A percentile compares a stretch with the other conserved stretches of the same genome.
These are phyloP conservation scores for Cicer bijugum DNA, from an alignment of 306 rosid genomes.

Conservation along the genomic window DNA sequence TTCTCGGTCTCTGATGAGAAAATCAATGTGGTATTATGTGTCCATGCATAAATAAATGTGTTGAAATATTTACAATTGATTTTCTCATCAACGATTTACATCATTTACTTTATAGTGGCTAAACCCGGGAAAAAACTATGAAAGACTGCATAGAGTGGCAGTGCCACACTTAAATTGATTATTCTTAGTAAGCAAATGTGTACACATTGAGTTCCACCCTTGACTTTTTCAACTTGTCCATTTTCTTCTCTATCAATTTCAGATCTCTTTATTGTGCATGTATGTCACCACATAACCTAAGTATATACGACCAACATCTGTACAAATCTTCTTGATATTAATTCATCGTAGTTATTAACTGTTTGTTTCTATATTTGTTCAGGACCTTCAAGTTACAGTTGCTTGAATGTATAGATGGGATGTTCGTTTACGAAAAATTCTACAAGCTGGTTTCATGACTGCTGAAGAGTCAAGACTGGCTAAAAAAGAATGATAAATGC, in stretches of 20 bases:
- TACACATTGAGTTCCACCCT: neutral
- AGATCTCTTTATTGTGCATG: conserved; percentile 5
- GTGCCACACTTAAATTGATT: neutral
- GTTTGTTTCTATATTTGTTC: conserved; percentile 39
- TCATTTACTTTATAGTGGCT: neutral
- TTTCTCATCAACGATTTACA: neutral
- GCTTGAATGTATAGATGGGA: conserved; percentile 86
- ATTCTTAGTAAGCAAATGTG: neutral
- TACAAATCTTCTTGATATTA: neutral
- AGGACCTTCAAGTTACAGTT: conserved; percentile 58
- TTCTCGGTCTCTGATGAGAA: neutral
- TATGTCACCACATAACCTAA: neutral
- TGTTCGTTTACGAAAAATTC: conserved; percentile 68
- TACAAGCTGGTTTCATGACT: conserved; percentile 45
- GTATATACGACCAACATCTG: neutral
- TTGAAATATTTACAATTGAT: neutral
- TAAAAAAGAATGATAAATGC: conserved; percentile 12
- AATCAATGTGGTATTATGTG: too few species aligned
- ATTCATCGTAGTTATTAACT: conserved; percentile 9
- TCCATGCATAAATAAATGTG: neutral
- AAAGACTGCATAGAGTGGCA: neutral
- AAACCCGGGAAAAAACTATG: neutral
- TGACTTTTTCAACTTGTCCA: neutral
- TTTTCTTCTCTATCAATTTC: conserved; percentile 25
- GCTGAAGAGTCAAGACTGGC: conserved; percentile 53